These are phyloP conservation scores for Claviceps sp. DNA, from an alignment of 2,329 filamentous ascomycete genomes.

Conservation along the genomic window DNA sequence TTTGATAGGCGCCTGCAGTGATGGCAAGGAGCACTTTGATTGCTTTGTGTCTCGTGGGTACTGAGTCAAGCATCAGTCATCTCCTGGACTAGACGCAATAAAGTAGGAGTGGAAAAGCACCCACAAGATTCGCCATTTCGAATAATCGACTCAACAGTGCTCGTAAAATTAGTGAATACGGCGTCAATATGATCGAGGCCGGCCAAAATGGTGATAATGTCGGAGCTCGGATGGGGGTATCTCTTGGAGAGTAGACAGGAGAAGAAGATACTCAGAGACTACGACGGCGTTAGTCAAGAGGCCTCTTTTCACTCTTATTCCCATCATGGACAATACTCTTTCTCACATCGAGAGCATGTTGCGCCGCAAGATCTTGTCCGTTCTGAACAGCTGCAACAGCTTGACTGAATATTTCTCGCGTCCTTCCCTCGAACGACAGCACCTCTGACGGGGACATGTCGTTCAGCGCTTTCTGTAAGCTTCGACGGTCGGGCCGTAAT, in stretches of 20 bases:
- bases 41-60: slow-evolving; percentile 64
- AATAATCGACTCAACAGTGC: slow-evolving; percentile 69
- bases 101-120: slow-evolving; percentile 19
- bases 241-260: slow-evolving; percentile 71
- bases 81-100: neutral
- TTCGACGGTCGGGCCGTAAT: slow-evolving; percentile 60
- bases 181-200: slow-evolving; percentile 80
- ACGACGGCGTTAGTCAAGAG: slow-evolving; percentile 12
- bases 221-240: slow-evolving; percentile 89
- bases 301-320: neutral
- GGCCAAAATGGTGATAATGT: slow-evolving; percentile 80
- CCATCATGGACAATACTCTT: neutral
- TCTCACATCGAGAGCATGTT: slow-evolving; percentile 76
- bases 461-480: slow-evolving; percentile 56
- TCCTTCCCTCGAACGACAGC: slow-evolving; percentile 63
- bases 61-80: slow-evolving; percentile 26
- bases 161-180: slow-evolving; percentile 80
- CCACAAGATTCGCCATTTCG: slow-evolving; percentile 58
- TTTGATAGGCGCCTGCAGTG: slow-evolving; percentile 89
- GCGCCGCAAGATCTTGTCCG: slow-evolving; percentile 46
- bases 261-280: slow-evolving; percentile 87
- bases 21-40: slow-evolving; percentile 71
- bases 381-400: slow-evolving; percentile 58
- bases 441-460: slow-evolving; percentile 62
- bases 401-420: slow-evolving; percentile 63